phyloP scores from a whole-genome alignment of 2,329 filamentous ascomycete genomes.

The Fusarium sp. region DNA sequence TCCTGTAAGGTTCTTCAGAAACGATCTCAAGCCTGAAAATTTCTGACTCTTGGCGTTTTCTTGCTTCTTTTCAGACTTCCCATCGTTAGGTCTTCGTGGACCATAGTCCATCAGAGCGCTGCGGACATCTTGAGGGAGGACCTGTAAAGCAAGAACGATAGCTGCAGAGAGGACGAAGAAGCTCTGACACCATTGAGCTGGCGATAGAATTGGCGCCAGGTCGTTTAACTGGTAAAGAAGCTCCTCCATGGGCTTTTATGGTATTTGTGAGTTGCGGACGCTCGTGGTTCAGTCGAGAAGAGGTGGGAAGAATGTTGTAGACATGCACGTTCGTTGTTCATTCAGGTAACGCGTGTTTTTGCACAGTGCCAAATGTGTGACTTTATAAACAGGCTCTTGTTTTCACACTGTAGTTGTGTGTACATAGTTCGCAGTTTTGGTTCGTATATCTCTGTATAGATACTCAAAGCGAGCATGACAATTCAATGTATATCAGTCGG shows the following conservation, averaged over 20 bases:
- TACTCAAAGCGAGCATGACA: not conserved
- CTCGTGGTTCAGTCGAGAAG: not conserved
- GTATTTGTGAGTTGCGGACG: not conserved
- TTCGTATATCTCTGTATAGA: not conserved
- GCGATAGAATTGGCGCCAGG: slow-evolving; percentile 29
- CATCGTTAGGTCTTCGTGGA: slow-evolving; percentile 52
- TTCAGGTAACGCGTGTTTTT: not conserved
- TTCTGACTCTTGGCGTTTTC: slow-evolving; percentile 1
- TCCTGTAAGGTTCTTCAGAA: slow-evolving; percentile 48
- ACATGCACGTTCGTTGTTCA: slow-evolving; percentile 12
- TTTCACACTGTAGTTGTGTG: slow-evolving; percentile 4
- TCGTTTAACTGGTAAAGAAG: not conserved
- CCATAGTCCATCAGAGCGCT: slow-evolving; percentile 63
- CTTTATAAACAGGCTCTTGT: accelerated
- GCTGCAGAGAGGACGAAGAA: slow-evolving; percentile 59
- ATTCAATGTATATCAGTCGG: not conserved
- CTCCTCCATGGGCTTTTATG: slow-evolving; percentile 3
- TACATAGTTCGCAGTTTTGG: not conserved
- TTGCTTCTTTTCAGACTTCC: slow-evolving; percentile 27
- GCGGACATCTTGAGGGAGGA: slow-evolving; percentile 57
- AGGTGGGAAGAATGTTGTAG: not conserved
- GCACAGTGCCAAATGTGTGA: slow-evolving; percentile 3
- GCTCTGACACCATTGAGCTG: slow-evolving; percentile 55
- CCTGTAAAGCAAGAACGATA: slow-evolving; percentile 55
- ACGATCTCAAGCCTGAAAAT: slow-evolving; percentile 32